Conservation (phyloP, 148 eudicot genomes). For the Dysphania ambrosioides region DNA sequence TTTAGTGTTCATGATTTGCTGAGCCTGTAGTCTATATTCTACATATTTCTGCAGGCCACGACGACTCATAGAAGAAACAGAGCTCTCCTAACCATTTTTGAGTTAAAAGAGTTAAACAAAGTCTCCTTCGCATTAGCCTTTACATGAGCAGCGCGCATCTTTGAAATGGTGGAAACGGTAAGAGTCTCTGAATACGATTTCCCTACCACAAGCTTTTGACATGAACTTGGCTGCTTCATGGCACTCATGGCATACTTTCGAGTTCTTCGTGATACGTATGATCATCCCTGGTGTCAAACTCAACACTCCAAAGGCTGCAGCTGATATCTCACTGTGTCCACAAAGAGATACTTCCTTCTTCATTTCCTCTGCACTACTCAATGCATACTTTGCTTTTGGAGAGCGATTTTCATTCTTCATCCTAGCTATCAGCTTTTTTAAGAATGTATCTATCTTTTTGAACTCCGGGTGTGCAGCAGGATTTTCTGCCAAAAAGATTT, state of each 20-base stretch:
- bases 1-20: background rate
- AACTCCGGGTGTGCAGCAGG: slow-evolving; percentile 34
- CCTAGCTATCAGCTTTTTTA: slow-evolving; percentile 31
- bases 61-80: background rate
- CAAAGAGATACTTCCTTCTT: slow-evolving; percentile 35
- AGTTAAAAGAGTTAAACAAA: background rate
- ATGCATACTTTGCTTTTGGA: slow-evolving; percentile 25
- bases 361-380: slow-evolving; percentile 33
- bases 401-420: slow-evolving; percentile 35
- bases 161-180: slow-evolving; percentile 58
- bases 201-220: slow-evolving; percentile 34
- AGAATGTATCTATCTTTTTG: slow-evolving; percentile 33
- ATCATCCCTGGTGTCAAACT: slow-evolving; percentile 36
- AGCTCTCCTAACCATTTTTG: background rate
- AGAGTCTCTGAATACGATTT: slow-evolving; percentile 46
- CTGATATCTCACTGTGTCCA: slow-evolving; percentile 55
- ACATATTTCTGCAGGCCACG: background rate
- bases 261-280: slow-evolving; percentile 53
- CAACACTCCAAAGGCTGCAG: slow-evolving; percentile 52
- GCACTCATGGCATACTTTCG: slow-evolving; percentile 51
- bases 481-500: slow-evolving; percentile 49
- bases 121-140: slow-evolving; percentile 35
- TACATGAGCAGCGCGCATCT: slow-evolving; percentile 51
- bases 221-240: slow-evolving; percentile 54
- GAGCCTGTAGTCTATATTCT: background rate